Base-by-base conservation (phyloP, 2,329 filamentous ascomycete genomes). In the Alternaria sp. region DNA sequence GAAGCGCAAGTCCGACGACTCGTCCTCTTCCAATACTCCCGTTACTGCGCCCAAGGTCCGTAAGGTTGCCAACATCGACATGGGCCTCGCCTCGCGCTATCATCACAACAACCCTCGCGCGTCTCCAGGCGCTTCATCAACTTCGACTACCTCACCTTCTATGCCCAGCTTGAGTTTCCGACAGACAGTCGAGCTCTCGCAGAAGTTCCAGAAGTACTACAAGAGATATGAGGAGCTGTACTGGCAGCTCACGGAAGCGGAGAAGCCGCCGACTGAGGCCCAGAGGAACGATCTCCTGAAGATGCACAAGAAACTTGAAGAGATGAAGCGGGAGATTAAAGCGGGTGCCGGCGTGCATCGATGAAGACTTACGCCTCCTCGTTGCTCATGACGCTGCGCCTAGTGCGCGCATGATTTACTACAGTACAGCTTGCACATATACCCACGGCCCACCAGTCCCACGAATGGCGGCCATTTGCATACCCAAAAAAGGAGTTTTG, bases 311-410 rank as follows among this genome's bases (percentile, higher is more conserved):
- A 79, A 80, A 64, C 72, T 87, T 45, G 80, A 83, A 66, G 79
- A 80, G 63, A 84, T 86, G 82, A 88, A 88, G 77, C 75, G 80
- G 59, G 83, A 86, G 69, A 87, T 88, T 61, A 72, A 77, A 66
- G 66, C 79, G 61, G 68, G 77, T 55, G 73, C 72, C 34, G 67
- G 70, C 17, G 53, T 68, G 54, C 66, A 71, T 51, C 71, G 67
- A 36, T 74, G 62, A 67, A 52, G 41, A 36, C 55, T 24, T 23
- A 56, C 26, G 33, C 17, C 34, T 36, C 39, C 41, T 44, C 34
- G 39, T 39, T 42, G 29, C 52, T 51, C 36, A 56, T 33, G 51
- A 54, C 45, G 44, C 48, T 44, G 53, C 60, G 59, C 56, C 33
- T 44, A 37, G 57, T 39, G 56, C 58, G 55, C 54, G 53, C 51